Evolutionary conservation across 225 moss, liverwort and hornwort species (phyloP).

Genomic region (Polytrichum commune): DNA sequence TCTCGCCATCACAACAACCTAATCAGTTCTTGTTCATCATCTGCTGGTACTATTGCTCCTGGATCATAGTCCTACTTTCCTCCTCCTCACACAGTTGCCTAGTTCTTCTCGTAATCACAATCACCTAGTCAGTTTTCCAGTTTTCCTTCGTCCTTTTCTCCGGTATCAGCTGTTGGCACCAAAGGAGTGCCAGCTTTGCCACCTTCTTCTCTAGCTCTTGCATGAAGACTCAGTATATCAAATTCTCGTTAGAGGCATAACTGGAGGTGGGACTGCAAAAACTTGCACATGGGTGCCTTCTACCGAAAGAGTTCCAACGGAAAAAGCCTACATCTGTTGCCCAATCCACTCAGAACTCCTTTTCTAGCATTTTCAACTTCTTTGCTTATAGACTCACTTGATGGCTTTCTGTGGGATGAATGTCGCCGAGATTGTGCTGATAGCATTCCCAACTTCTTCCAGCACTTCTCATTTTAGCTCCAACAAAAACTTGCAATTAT

Average conservation of each 20-base stretch:
- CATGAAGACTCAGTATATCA: no score
- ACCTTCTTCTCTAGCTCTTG: no score
- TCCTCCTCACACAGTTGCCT: no score
- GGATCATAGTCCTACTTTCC: no score
- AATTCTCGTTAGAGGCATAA: no score
- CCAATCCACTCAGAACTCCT: conserved; percentile 66
- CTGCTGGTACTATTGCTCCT: no score
- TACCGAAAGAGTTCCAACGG: conserved; percentile 77
- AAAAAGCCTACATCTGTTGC: conserved; percentile 83
- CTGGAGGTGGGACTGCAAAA: no score
- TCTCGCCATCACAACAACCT: neutral
- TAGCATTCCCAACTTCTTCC: conserved; percentile 57
- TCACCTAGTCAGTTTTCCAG: no score
- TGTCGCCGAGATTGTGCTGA: conserved; percentile 58
- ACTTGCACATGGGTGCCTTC: conserved; percentile 77
- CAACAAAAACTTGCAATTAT: no score
- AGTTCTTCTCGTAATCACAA: no score
- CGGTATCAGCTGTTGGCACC: neutral
- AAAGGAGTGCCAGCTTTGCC: no score
- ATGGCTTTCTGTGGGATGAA: conserved; percentile 77
- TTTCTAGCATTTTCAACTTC: conserved; percentile 67
- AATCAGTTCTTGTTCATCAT: neutral
- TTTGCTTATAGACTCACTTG: conserved; percentile 72
- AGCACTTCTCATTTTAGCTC: conserved; percentile 60
- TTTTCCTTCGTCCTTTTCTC: conserved; percentile 3